Evolutionary conservation across 768 basidiomycete genomes (phyloP), one percentile per base, ranked within the genome.

Genomic region (Tubosaeta sp.): DNA sequence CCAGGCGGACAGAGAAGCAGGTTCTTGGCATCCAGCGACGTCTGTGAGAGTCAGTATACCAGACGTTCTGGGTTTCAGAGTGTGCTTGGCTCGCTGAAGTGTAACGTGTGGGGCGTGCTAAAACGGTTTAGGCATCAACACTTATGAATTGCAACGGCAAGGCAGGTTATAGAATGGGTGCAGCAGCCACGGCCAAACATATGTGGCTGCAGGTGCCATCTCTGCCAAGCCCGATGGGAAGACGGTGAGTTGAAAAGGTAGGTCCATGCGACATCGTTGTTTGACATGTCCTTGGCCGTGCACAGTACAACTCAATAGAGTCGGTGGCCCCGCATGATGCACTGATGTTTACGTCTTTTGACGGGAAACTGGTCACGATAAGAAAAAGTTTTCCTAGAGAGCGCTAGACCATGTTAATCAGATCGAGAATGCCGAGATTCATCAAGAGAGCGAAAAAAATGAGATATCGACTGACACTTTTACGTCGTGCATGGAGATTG

Each of bases 281-380:
- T n/a, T n/a, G 42, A 48, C 46, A 43, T 11, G 46, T 52, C 46
- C 25, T 24, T 46, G 24, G 41, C 25, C 44, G 44, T 22, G 24
- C 38, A 38, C 16, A 32, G 32, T 40, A 25, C 38, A 40, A 36
- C 50, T 36, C 38, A 36, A 57, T 54, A 47, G 19, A 50, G 35
- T 52, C 38, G 24, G 21, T 27, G 43, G 22, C 31, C 48, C 9
- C 34, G 31, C 42, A 18, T 44, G 38, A 46, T 9, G 35, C 35
- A 36, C 18, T 36, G 35, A 36, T 19, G 43, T 13, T 62, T 61
- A 64, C 62, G 62, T 58, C 49, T 59, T 64, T 10, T n/a, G 22
- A 38, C 30, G 18, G 49, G 18, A 22, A 51, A 41, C 44, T 35
- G 21, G 18, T 36, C 21, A 31, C n/a, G 34, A 51, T 60, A 52